phyloP scores from a whole-genome alignment of 1,284 basidiomycete genomes.

The Ganoderma lingzhi region DNA sequence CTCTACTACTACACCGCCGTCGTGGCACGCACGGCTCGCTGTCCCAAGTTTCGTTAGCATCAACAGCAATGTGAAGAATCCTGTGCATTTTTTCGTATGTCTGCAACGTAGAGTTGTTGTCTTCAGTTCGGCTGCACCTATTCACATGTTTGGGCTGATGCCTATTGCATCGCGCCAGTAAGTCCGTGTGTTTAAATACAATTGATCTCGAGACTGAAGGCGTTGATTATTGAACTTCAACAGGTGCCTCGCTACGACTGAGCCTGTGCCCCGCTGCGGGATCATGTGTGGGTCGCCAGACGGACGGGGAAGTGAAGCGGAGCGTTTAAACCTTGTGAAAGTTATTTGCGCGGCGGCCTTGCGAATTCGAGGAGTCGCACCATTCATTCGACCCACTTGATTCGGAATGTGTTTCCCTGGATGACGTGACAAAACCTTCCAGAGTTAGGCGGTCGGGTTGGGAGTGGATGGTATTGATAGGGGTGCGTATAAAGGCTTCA shows the following conservation, averaged over 20 bases:
- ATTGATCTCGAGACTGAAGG: background rate
- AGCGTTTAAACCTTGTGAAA: background rate
- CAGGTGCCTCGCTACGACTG: background rate
- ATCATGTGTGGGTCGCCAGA: background rate
- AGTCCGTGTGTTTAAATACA: background rate
- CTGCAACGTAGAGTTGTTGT: background rate
- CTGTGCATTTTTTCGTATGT: background rate
- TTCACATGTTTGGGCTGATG: too few relatives aligned
- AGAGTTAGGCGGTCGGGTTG: background rate
- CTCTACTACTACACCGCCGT: background rate
- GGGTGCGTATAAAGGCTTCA: background rate
- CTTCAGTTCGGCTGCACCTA: too few relatives aligned
- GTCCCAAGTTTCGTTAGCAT: background rate
- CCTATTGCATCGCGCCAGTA: background rate
- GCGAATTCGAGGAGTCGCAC: background rate
- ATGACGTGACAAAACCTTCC: background rate
- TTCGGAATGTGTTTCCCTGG: conserved; percentile 3
- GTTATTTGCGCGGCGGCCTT: background rate
- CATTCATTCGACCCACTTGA: background rate
- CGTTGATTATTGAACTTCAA: background rate
- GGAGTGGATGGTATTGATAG: background rate
- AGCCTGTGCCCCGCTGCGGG: background rate
- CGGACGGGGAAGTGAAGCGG: background rate
- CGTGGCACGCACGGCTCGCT: background rate
- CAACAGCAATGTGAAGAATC: conserved; percentile 11